Percentiles rank a stretch among this genome's conserved stretches.
phyloP scores from a whole-genome alignment of 306 rosid species.

The Cucumis hystrix region DNA sequence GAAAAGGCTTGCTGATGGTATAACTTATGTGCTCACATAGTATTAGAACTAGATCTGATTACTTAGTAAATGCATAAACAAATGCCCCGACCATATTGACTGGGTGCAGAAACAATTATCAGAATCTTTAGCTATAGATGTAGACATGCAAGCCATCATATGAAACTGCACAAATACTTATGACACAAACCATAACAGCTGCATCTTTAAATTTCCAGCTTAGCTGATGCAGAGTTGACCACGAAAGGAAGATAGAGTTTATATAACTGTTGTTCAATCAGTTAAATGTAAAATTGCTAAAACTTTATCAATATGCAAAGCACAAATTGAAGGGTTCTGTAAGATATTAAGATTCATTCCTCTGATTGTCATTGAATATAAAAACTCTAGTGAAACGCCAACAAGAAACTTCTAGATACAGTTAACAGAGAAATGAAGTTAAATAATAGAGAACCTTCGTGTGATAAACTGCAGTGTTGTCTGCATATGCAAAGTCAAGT shows the following conservation, averaged over 20 bases:
- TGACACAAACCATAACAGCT: not conserved
- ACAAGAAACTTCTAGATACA: not conserved
- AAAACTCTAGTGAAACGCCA: not conserved
- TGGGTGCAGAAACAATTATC: not conserved
- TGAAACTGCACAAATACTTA: not conserved
- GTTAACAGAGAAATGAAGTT: not conserved
- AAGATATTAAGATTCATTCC: not conserved
- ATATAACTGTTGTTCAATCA: not conserved
- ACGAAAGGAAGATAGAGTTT: not conserved
- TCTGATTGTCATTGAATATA: not conserved
- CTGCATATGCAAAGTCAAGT: constrained; percentile 80
- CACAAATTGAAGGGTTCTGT: not conserved
- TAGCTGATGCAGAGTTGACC: not conserved
- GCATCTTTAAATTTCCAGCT: not conserved
- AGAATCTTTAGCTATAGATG: not conserved
- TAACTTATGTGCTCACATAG: not conserved
- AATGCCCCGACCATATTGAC: not conserved
- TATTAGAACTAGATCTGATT: not conserved
- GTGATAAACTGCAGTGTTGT: constrained; percentile 85
- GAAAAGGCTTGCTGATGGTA: not conserved
- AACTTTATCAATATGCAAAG: not conserved
- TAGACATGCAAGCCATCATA: not conserved
- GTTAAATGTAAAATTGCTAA: not conserved
- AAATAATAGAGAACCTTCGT: constrained; percentile 45
- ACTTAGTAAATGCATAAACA: not conserved